Evolutionary conservation across 495 filamentous ascomycete species (phyloP), one percentile per base, ranked within the genome.

Genomic region (Xylaria cubensis): DNA sequence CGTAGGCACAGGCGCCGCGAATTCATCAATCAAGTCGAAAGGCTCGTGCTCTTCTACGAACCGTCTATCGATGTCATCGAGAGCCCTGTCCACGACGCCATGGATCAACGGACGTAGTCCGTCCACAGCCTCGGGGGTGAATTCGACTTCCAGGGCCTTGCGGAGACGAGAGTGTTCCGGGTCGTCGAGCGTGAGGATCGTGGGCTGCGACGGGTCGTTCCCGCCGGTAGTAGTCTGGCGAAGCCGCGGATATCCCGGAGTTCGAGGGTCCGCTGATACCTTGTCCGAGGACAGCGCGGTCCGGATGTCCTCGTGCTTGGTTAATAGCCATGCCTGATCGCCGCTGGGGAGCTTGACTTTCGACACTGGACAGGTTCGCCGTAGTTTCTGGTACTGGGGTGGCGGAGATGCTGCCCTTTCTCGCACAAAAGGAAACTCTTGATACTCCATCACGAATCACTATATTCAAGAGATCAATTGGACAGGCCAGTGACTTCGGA

Each of bases 181-280:
- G 13, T 41, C 64, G 29, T 55, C 64, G 48, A 51, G 17, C 17
- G 64, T 44, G 1, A 51, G n/a, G 29, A 55, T 29, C 19, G 46
- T 66, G 42, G 63, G 63, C 63, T 66, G 36, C 10, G n/a, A n/a
- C n/a, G 5, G 19, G 8, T 24, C 10, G 2, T 24, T 10, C 34
- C 12, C 8, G 4, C 34, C n/a, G 5, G 36, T 19, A 21, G 34
- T 10, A 21, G 34, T 10, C 10, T 41, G 9, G 62, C 76, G 32
- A 77, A 86, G 76, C 73, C 86, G 82, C 10, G 85, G 84, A 63
- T 86, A 86, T 1, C 85, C 84, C 3, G 82, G 80, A 9, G 56
- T 36, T 24, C 13, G 5, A 62, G 51, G 42, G 26, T 79, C 80
- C 63, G 83, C 83, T 21, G 82, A 84, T 12, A 84, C 71, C 44